Base-by-base conservation (phyloP, 2,329 filamentous ascomycete genomes). In the Blastomyces emzantsi region DNA sequence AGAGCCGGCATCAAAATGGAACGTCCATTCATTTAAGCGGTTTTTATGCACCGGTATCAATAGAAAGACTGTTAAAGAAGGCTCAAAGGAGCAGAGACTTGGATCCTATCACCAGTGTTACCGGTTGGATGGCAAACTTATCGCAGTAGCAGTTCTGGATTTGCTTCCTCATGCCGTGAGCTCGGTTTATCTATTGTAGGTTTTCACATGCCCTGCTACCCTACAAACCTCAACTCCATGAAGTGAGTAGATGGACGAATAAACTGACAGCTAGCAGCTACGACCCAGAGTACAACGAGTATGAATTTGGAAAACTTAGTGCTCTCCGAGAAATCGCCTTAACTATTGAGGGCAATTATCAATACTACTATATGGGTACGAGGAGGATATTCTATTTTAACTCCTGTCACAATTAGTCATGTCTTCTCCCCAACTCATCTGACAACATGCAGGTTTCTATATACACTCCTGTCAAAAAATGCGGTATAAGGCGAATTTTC, bases 311-410 rank as follows among this genome's bases (percentile, higher is more conserved):
- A 5, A 87, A 87, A 70, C 71, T 87, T 59, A 85, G 82, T 66
- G 85, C 85, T 5, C 72, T 87, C 68, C 77, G 83, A 62, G 85
- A 88, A 70, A 81, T 85, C 33, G 78, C 80, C 0, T 75, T 87
- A 33, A 78, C 84, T 0, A 66, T 81, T 0, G 83, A 87, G 68
- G 79, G 75, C 4, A 76, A 74, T 0, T 86, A 87, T 67, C 70
- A 80, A 62, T 86, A 83, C 72, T 87, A 87, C 71, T 87, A 87
- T 74, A 87, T 88, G 85, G 85, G 79, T 81, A 67, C 17, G 73
- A 66, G 43, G 1, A 39, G 1, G 43, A 33, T 30, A 52, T 52
- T 55, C 52, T 1, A n/a, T 2, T 55, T 22, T 7, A 33, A 41
- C 60, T 25, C 36, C 28, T 61, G 63, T 33, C 63, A 22, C 52